Evolutionary conservation across 2,329 filamentous ascomycete species (phyloP).

Genomic region (Emmonsia crescens): DNA sequence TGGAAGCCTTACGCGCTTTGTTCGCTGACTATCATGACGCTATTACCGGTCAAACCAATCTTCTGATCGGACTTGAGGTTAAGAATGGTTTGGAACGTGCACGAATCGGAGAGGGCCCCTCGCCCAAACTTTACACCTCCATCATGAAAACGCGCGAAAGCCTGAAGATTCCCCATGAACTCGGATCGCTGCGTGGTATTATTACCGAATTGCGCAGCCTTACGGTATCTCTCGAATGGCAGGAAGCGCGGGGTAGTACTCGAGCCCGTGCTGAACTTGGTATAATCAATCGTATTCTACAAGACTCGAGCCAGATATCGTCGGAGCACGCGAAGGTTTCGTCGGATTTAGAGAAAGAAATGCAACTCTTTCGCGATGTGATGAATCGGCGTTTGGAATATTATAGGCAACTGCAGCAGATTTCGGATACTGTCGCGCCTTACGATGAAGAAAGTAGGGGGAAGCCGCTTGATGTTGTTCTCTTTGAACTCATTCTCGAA

Average conservation of each 20-base stretch:
- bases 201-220: slow-evolving; percentile 60
- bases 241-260: slow-evolving; percentile 42
- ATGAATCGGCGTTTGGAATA: slow-evolving; percentile 85
- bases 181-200: slow-evolving; percentile 58
- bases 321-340: slow-evolving; percentile 43
- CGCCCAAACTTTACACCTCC: slow-evolving; percentile 51
- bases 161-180: slow-evolving; percentile 35
- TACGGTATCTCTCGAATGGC: slow-evolving; percentile 47
- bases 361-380: slow-evolving; percentile 61
- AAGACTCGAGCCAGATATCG: slow-evolving; percentile 44
- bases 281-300: slow-evolving; percentile 55
- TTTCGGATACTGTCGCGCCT: slow-evolving; percentile 78
- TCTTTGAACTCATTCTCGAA: slow-evolving; percentile 33
- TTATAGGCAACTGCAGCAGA: slow-evolving; percentile 76
- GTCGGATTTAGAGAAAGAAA: slow-evolving; percentile 48
- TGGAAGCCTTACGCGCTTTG: slow-evolving; percentile 62
- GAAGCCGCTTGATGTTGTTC: slow-evolving; percentile 42
- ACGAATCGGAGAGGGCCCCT: slow-evolving; percentile 54
- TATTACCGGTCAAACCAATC: slow-evolving; percentile 66
- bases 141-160: slow-evolving; percentile 37
- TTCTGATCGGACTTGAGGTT: slow-evolving; percentile 63
- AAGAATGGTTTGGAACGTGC: slow-evolving; percentile 52
- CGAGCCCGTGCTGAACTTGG: slow-evolving; percentile 52
- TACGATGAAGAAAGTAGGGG: slow-evolving; percentile 54
- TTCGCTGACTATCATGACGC: slow-evolving; percentile 69